These are phyloP conservation scores for Nadsonia commutata DNA, from an alignment of 1,139 yeast species.

Conservation along the genomic window DNA sequence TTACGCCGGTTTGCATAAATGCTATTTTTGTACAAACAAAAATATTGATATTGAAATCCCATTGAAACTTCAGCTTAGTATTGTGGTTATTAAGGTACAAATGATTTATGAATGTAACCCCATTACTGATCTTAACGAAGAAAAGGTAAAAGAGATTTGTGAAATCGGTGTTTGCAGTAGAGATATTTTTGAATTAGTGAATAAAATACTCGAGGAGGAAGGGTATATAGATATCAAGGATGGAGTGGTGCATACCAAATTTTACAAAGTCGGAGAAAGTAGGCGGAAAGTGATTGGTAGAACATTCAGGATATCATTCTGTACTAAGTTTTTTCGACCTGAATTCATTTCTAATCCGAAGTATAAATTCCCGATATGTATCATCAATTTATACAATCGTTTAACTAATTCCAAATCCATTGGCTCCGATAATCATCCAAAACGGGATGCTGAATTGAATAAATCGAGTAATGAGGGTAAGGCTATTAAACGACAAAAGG, in stretches of 20 bases:
- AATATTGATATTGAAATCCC: background rate
- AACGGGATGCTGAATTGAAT: too few species aligned
- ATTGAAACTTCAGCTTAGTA: background rate
- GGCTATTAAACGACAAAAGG: background rate
- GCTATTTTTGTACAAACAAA: background rate
- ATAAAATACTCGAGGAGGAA: background rate
- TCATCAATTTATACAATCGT: background rate
- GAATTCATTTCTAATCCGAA: background rate
- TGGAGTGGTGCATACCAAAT: background rate
- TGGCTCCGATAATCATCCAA: background rate
- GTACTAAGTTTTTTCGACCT: too few species aligned
- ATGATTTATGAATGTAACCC: too few species aligned
- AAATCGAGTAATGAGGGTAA: too few species aligned
- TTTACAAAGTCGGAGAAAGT: too few species aligned
- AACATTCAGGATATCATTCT: too few species aligned
- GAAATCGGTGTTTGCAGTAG: background rate
- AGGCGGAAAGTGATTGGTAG: too few species aligned
- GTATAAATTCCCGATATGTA: background rate
- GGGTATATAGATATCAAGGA: background rate
- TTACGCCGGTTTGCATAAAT: background rate
- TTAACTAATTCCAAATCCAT: background rate
- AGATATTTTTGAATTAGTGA: background rate
- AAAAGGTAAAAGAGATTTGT: background rate
- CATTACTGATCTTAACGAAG: too few species aligned
- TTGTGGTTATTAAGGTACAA: background rate